phyloP scores from a whole-genome alignment of 331 rosid genomes.

The Cydonia oblonga region DNA sequence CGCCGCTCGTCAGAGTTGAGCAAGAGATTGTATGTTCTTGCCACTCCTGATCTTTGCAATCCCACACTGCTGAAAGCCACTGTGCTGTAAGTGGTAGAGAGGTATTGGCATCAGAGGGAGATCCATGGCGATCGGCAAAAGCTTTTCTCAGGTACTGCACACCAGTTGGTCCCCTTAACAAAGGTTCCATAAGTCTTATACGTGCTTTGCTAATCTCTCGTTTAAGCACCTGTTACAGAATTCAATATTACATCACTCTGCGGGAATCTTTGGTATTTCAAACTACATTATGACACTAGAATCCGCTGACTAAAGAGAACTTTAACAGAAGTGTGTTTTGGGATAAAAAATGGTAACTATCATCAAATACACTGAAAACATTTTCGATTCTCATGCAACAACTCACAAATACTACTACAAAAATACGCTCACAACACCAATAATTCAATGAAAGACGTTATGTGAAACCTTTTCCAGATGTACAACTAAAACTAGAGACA shows the following conservation, averaged over 20 bases:
- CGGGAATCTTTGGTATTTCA: background rate
- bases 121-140: conserved; percentile 62
- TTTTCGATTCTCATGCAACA: background rate
- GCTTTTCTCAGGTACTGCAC: conserved; percentile 76
- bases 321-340: background rate
- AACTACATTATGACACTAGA: background rate
- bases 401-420: background rate
- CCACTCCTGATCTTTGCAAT: conserved; percentile 73
- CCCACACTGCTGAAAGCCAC: conserved; percentile 66
- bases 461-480: background rate
- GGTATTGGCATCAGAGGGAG: conserved; percentile 52
- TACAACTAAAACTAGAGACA: background rate
- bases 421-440: background rate
- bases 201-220: conserved; percentile 90
- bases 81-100: conserved; percentile 47
- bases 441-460: background rate
- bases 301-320: background rate
- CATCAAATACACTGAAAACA: background rate
- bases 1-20: conserved; percentile 21
- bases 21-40: conserved; percentile 39
- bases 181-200: conserved; percentile 58
- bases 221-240: conserved; percentile 54
- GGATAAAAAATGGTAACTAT: background rate
- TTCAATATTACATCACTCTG: background rate
- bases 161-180: conserved; percentile 83